A percentile compares a stretch with the other conserved stretches of the same genome.
These are phyloP conservation scores for Alternaria sp. DNA, from an alignment of 2,329 filamentous ascomycete species.

Conservation along the genomic window DNA sequence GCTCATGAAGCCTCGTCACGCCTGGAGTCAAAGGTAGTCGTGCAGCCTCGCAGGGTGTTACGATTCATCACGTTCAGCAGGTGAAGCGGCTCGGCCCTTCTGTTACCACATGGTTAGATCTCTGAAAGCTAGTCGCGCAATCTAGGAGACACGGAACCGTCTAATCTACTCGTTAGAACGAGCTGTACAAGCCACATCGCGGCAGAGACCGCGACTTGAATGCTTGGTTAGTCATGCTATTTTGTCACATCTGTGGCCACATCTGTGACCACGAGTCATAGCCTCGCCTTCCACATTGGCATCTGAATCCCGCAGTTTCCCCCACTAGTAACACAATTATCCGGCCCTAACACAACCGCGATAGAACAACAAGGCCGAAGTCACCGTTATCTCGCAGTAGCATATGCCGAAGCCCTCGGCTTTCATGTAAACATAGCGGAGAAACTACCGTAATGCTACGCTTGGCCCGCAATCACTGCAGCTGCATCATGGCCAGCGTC, in stretches of 20 bases:
- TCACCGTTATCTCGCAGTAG: conserved; percentile 11
- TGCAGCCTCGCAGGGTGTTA: background rate
- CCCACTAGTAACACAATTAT: conserved; percentile 7
- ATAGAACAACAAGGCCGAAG: conserved; percentile 8
- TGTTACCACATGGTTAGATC: background rate
- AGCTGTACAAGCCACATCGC: background rate
- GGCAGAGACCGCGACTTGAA: background rate
- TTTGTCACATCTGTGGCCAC: background rate
- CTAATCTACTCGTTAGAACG: background rate
- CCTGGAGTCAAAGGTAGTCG: background rate
- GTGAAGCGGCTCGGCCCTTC: conserved; percentile 9
- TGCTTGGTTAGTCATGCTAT: conserved; percentile 3
- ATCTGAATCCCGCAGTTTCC: background rate
- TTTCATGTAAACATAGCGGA: conserved; percentile 4
- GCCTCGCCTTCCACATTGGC: conserved; percentile 7
- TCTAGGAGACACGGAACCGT: background rate
- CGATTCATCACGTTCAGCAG: background rate
- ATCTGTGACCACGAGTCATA: conserved; percentile 8
- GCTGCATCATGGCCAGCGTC: background rate
- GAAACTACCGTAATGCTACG: conserved; percentile 1
- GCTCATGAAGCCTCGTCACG: background rate
- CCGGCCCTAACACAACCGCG: conserved; percentile 3
- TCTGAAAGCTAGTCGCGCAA: background rate
- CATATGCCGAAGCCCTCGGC: conserved; percentile 10
- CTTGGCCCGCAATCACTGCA: conserved; percentile 3